Evolutionary conservation across 2,329 filamentous ascomycete species (phyloP).

Genomic region (Celoporthe dispersa): DNA sequence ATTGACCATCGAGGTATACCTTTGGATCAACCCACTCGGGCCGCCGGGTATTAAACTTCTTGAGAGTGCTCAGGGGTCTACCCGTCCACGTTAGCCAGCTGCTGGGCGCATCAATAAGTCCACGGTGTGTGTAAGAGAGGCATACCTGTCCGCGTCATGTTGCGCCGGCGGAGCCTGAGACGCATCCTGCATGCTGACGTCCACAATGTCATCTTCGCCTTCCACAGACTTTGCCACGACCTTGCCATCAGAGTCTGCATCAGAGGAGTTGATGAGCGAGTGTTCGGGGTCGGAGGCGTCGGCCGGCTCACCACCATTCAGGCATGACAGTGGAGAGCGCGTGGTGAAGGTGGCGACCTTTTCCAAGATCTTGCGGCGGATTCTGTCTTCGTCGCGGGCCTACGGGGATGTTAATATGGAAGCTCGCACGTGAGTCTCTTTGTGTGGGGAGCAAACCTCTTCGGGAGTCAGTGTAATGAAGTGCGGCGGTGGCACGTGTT

Average conservation of each 20-base stretch:
- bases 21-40: constrained; percentile 58
- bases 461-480: constrained; percentile 78
- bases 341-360: constrained; percentile 79
- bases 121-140: not conserved
- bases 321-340: constrained; percentile 45
- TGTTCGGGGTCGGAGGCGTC: constrained; percentile 70
- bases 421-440: not conserved
- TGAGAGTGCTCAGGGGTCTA: constrained; percentile 42
- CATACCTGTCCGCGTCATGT: constrained; percentile 37
- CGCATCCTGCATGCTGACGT: constrained; percentile 81
- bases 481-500: constrained; percentile 55
- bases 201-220: constrained; percentile 88
- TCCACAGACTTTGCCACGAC: constrained; percentile 80
- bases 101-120: not conserved
- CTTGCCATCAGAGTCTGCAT: constrained; percentile 66
- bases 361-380: constrained; percentile 79
- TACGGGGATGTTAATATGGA: constrained; percentile 43
- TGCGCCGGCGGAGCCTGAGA: constrained; percentile 37
- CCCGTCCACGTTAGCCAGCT: constrained; percentile 12
- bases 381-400: constrained; percentile 66
- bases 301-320: constrained; percentile 50
- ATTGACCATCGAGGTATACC: constrained; percentile 62
- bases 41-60: constrained; percentile 53
- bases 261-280: constrained; percentile 66
- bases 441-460: constrained; percentile 56